Percentiles rank a stretch among this genome's conserved stretches.
phyloP scores from a whole-genome alignment of 306 rosid species.

The Cucurbita ficifolia region DNA sequence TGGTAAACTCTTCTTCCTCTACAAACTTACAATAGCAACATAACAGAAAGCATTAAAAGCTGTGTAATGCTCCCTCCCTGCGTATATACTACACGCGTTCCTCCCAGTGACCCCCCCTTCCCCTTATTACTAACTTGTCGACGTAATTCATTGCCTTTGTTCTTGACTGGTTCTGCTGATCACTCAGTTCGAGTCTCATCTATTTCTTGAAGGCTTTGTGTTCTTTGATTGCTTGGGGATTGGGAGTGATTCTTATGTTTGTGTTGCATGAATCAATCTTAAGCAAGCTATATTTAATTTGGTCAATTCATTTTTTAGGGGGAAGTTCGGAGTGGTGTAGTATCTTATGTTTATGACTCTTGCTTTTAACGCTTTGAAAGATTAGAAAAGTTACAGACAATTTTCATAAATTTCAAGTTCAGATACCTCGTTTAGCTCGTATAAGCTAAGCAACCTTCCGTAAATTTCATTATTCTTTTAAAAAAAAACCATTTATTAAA shows the following conservation, averaged over 20 bases:
- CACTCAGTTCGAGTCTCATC: slow-evolving; percentile 83
- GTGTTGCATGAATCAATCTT: not conserved
- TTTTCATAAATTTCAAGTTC: not conserved
- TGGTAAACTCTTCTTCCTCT: no score
- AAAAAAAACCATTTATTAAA: not conserved
- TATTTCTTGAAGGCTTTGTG: slow-evolving; percentile 17
- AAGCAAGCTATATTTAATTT: not conserved
- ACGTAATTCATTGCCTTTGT: slow-evolving; percentile 70
- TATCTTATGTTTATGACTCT: not conserved
- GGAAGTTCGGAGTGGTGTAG: not conserved
- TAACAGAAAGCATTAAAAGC: no score
- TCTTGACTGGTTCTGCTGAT: slow-evolving; percentile 88
- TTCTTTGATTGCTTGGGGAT: not conserved
- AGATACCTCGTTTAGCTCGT: not conserved
- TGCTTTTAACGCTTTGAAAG: not conserved
- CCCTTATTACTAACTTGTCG: no score
- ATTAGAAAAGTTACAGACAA: not conserved
- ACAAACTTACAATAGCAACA: no score
- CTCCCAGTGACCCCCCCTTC: no score
- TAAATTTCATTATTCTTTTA: not conserved
- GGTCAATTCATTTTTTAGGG: not conserved
- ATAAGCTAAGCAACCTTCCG: not conserved
- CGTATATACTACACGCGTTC: no score
- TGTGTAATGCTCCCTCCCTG: no score
- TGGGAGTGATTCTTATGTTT: not conserved